Base-by-base conservation (phyloP, 2,329 filamentous ascomycete genomes). In the Fusarium bactridioides region DNA sequence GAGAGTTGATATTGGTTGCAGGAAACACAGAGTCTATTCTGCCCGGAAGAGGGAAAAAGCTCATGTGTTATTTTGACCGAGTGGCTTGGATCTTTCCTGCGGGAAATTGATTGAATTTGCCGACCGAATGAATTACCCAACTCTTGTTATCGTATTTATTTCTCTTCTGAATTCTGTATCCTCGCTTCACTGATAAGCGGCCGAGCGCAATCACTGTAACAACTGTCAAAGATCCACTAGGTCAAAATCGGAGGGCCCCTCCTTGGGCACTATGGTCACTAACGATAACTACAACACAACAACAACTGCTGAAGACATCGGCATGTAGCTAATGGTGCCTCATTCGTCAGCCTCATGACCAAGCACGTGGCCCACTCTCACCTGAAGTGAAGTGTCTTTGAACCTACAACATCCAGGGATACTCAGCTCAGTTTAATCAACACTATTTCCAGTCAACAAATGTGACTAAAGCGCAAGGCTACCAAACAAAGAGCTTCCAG, bases 281-380 rank as follows among this genome's bases (percentile, higher is more conserved):
- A 29, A 29, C 29, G 29, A 29, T 29, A 29, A 29, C 29, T 29
- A 29, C 29, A 29, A 29, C 29, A 29, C 29, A 29, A 29, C 10
- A 50, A 64, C 54, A 16, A 31, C 35, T 43, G 7, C 25, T 10
- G 15, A 61, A 45, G 40, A 50, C 23, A 43, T 57, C 33, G 29
- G 23, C 29, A 37, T 56, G 68, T 64, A 58, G 57, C 67, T 58
- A 62, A 60, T 33, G 25, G 48, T 44, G 21, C 54, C 61, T 61
- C 53, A 64, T 59, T 73, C 48, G 57, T 64, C 50, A 68, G 69
- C 29, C 68, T 59, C 64, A 57, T 53, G 55, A 53, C 54, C 41
- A 60, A 61, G 61, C 70, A 73, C 70, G 70, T 73, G 70, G 70
- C 55, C 62, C 66, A 67, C 66, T n/a, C 43, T 64, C 56, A 33